These are phyloP conservation scores for Stagonosporopsis rhizophila DNA, from an alignment of 2,329 filamentous ascomycete species.

Conservation along the genomic window DNA sequence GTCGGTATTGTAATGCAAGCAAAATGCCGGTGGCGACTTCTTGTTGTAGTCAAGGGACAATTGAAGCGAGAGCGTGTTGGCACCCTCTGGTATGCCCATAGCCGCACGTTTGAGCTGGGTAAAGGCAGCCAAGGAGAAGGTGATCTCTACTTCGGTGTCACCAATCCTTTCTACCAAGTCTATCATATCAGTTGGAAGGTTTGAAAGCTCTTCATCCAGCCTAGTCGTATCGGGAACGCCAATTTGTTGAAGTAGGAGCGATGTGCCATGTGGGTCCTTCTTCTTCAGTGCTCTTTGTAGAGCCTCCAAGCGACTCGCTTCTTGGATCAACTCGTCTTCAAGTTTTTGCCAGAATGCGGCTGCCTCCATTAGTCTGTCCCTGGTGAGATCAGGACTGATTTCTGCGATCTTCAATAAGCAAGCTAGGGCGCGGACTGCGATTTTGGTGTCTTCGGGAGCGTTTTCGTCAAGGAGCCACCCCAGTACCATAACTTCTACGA, in stretches of 20 bases:
- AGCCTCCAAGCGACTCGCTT: conserved; percentile 32
- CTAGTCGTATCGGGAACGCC: conserved; percentile 32
- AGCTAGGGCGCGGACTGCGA: conserved; percentile 30
- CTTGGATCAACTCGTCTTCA: conserved; percentile 32
- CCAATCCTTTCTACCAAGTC: conserved; percentile 35
- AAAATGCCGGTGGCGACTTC: conserved; percentile 30
- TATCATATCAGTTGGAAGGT: conserved; percentile 30
- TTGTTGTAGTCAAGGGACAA: conserved; percentile 23
- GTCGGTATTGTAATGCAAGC: conserved; percentile 39
- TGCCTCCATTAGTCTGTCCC: conserved; percentile 26
- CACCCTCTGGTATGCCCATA: conserved; percentile 31
- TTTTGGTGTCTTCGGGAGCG: conserved; percentile 19
- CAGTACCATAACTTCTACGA: conserved; percentile 36
- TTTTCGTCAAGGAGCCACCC: conserved; percentile 33
- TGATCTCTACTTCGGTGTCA: conserved; percentile 38
- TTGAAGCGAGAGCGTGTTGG: conserved; percentile 36
- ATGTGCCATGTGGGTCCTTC: conserved; percentile 38
- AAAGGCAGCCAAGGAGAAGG: conserved; percentile 32
- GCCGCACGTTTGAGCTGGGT: conserved; percentile 36
- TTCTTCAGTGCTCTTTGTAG: conserved; percentile 33
- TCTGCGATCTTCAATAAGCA: conserved; percentile 27
- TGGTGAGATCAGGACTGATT: conserved; percentile 16
- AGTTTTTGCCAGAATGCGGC: conserved; percentile 28
- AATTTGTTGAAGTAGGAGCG: conserved; percentile 31
- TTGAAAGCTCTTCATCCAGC: conserved; percentile 38